phyloP scores from a whole-genome alignment of 2,329 filamentous ascomycete genomes.

The Exophiala viscosa region DNA sequence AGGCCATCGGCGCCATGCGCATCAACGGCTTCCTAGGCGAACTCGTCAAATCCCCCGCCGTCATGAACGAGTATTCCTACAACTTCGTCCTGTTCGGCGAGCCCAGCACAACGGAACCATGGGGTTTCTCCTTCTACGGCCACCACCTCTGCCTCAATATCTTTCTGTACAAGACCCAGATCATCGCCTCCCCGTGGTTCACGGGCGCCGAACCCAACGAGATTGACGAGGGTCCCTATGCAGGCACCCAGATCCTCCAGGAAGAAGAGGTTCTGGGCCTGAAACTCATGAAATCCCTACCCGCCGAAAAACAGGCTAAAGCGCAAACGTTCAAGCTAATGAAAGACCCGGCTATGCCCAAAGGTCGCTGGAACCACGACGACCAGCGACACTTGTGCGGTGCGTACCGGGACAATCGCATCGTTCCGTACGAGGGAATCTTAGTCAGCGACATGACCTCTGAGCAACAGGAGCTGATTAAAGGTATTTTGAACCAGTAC shows the following conservation, averaged over 20 bases:
- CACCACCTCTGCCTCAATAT: conserved; percentile 73
- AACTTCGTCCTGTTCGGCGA: conserved; percentile 69
- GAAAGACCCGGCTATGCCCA: conserved; percentile 63
- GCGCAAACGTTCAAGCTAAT: conserved; percentile 60
- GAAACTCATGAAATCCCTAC: conserved; percentile 65
- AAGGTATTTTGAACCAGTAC: conserved; percentile 60
- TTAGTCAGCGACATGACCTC: conserved; percentile 48
- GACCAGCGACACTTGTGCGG: conserved; percentile 76
- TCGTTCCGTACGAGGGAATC: conserved; percentile 71
- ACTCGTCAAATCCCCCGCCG: conserved; percentile 56
- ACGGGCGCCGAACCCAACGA: conserved; percentile 76
- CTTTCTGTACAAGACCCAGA: conserved; percentile 62
- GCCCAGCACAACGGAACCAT: conserved; percentile 56
- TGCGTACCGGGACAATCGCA: conserved; percentile 72
- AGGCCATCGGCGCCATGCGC: conserved; percentile 66
- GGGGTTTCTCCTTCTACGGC: conserved; percentile 73
- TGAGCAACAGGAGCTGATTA: conserved; percentile 53
- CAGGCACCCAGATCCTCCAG: conserved; percentile 63
- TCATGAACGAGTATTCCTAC: conserved; percentile 74
- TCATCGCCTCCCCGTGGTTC: conserved; percentile 70
- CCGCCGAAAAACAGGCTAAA: conserved; percentile 41
- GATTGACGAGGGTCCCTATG: conserved; percentile 62
- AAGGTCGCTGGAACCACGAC: conserved; percentile 69
- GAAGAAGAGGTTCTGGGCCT: conserved; percentile 62
- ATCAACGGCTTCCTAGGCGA: conserved; percentile 73